A percentile compares a stretch with the other conserved stretches of the same genome.
phyloP scores from a whole-genome alignment of 2,329 filamentous ascomycete species.

The Trichoderma endophyticum region DNA sequence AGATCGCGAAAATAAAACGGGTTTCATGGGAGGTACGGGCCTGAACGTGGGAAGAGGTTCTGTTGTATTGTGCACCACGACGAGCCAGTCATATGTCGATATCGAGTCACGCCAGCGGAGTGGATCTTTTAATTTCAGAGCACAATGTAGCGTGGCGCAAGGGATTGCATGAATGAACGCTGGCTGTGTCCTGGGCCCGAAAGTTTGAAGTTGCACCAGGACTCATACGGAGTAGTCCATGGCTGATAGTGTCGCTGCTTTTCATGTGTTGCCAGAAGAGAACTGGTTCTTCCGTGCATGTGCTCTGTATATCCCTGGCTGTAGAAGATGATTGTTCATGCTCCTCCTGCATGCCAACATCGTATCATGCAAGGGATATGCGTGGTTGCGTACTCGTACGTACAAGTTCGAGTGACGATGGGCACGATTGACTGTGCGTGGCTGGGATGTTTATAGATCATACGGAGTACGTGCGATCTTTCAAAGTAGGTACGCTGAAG shows the following conservation, averaged over 20 bases:
- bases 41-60: not conserved
- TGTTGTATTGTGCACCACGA: not conserved
- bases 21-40: not conserved
- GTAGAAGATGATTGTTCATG: not conserved
- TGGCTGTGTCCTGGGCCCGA: not conserved
- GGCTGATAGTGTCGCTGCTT: not conserved
- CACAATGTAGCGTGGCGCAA: not conserved
- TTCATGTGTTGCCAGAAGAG: not conserved
- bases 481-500: not conserved
- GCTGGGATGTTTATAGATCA: not conserved
- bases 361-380: not conserved
- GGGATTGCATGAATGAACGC: not conserved
- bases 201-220: not conserved
- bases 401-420: not conserved
- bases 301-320: not conserved
- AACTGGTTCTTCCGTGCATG: not conserved
- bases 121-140: conserved; percentile 11
- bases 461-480: not conserved
- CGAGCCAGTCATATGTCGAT: conserved; percentile 5
- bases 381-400: not conserved
- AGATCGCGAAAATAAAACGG: conserved; percentile 9
- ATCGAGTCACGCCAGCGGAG: conserved; percentile 5
- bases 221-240: not conserved
- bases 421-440: not conserved
- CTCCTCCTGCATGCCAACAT: not conserved